Conservation (phyloP, 2,329 filamentous ascomycete species). For the Aschersonia sp. region DNA sequence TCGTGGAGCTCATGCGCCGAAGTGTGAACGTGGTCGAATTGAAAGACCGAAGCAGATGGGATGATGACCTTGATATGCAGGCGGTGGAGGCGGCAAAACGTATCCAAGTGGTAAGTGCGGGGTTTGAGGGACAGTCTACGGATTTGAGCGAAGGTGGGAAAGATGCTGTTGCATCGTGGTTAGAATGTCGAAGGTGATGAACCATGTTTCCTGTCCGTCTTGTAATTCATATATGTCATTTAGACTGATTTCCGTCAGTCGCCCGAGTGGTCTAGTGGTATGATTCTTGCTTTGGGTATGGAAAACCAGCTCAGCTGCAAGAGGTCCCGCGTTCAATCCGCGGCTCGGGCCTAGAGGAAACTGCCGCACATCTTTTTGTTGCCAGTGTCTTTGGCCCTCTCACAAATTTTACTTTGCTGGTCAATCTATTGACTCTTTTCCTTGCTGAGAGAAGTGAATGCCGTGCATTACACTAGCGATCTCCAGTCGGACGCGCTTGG, state of each 20-base stretch:
- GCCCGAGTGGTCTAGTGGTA: slow-evolving; percentile 19
- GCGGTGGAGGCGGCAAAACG: slow-evolving; percentile 19
- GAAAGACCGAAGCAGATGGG: slow-evolving; percentile 25
- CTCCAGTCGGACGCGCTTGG: too few species aligned
- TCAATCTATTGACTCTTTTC: too few species aligned
- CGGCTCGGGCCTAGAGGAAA: slow-evolving; percentile 10
- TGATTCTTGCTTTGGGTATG: slow-evolving; percentile 18
- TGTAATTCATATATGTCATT: too few species aligned
- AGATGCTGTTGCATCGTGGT: slow-evolving; percentile 14
- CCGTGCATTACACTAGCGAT: too few species aligned
- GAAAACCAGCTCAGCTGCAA: slow-evolving; percentile 8
- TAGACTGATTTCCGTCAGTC: neutral
- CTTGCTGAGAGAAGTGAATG: too few species aligned
- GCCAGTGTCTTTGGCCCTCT: neutral
- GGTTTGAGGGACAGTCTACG: slow-evolving; percentile 11
- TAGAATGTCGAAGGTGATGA: slow-evolving; percentile 6
- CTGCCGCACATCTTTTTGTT: neutral
- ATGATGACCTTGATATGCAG: slow-evolving; percentile 19
- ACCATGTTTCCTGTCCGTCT: neutral
- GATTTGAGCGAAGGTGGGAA: slow-evolving; percentile 14
- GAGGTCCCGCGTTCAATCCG: slow-evolving; percentile 20
- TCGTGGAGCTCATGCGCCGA: slow-evolving; percentile 32
- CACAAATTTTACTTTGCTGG: too few species aligned
- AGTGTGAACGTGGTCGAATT: slow-evolving; percentile 32
- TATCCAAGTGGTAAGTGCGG: slow-evolving; percentile 24